These are phyloP conservation scores for Diversispora epigaea DNA, from an alignment of 192 early-diverging fungal species.

Conservation along the genomic window DNA sequence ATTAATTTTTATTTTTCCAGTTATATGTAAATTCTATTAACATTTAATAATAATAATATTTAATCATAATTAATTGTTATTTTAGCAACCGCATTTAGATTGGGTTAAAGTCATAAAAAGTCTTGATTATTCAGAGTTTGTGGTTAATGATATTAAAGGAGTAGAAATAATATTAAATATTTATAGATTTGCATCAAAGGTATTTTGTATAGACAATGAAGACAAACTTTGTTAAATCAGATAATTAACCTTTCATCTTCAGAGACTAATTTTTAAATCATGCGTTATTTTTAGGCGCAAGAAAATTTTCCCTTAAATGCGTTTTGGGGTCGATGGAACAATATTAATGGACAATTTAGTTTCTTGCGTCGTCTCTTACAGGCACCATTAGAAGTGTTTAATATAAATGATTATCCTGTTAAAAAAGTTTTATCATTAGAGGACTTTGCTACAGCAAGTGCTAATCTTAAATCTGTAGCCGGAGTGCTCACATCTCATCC, in stretches of 20 bases:
- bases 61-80: not conserved
- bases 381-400: slow-evolving; percentile 59
- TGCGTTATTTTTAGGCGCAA: slow-evolving; percentile 48
- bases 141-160: slow-evolving; percentile 53
- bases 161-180: slow-evolving; percentile 62
- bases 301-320: slow-evolving; percentile 65
- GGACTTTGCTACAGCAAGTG: slow-evolving; percentile 47
- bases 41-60: not conserved
- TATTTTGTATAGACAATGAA: slow-evolving; percentile 19
- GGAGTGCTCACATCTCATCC: slow-evolving; percentile 50
- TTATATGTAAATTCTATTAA: no score
- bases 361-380: slow-evolving; percentile 63
- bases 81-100: slow-evolving; percentile 56
- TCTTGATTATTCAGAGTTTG: slow-evolving; percentile 65
- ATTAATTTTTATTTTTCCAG: no score
- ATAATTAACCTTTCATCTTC: not conserved
- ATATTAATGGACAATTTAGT: slow-evolving; percentile 67
- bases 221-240: not conserved
- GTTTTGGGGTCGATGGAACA: slow-evolving; percentile 75
- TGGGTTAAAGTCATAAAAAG: slow-evolving; percentile 63
- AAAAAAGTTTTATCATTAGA: slow-evolving; percentile 59
- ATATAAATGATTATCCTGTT: slow-evolving; percentile 49
- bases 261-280: slow-evolving; percentile 9
- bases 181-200: slow-evolving; percentile 58
- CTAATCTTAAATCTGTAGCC: slow-evolving; percentile 46